Evolutionary conservation across 192 early-diverging fungal genomes (phyloP), one percentile per base, ranked within the genome.

Genomic region (Irineochytrium annulatum): DNA sequence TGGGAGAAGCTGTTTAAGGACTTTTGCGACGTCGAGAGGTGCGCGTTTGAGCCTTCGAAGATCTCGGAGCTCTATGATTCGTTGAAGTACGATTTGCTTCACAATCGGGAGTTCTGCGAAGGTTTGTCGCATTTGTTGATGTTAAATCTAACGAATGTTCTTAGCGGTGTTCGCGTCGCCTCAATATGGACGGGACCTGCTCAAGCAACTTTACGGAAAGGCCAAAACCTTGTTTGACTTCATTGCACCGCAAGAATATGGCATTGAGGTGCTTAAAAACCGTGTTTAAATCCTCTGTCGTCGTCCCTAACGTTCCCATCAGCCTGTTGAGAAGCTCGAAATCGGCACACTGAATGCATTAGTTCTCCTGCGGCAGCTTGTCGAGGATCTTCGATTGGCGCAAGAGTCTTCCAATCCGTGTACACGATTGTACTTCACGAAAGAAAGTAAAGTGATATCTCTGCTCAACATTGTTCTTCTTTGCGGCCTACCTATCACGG

Each of bases 1-100:
- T 98, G 95, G 95, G 92, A 95, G 67, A 98, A 98, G 65, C 78
- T 98, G 27, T 90, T 98, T 62, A 72, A 75, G n/a, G 90, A 93
- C 53, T 94, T 95, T 70, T 87, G 82, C 57, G 82, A 84, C 57
- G 77, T 82, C 1, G 76, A 79, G 20, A 60, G 70, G 11, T 59
- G 30, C 4, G 45, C 67, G 20, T 77, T 76, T 60, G 76, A 75
- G 60, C 90, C 93, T 0, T 89, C 90, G 31, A 93, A 93, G 65
- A 85, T 92, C 3, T 91, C 91, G 14, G 91, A 94, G 62, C 75
- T 98, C 3, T 95, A 96, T 63, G 95, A 98, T 65, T 93, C 94
- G 31, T 71, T 96, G 22, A 98, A 98, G 63, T 96, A 94, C 60
- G 95, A 98, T 60, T 86, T 94, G n/a, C 67, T 98, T 43, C 95